Evolutionary conservation across 352 stramenopile genomes (phyloP), one percentile per base, ranked within the genome.

Genomic region (Globisporangium spiculum): DNA sequence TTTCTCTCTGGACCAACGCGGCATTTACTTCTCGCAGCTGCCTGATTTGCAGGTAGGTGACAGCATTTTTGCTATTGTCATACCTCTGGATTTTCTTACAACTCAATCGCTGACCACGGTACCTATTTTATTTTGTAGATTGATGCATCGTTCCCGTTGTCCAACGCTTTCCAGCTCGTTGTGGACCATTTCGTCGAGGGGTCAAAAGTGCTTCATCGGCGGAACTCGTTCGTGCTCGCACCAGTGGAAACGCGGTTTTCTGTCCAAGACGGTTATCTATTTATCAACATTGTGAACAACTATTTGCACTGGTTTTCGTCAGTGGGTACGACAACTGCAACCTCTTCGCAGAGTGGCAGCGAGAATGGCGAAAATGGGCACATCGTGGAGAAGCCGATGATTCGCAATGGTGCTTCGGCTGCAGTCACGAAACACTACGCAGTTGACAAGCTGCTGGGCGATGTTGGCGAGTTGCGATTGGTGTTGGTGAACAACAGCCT

Each of bases 401-500:
- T 30, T 52, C 50, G 36, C 38, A 61, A 30, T 20, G 16, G 26
- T 27, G 44, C 27, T 22, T 55, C 56, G 30, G 32, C 27, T 12
- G 36, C 24, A 27, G 30, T 24, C 32, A 9, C 48, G 14, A 34
- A 22, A 57, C 66, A 66, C n/a, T 95, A 83, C 61, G 75, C 79
- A 18, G 73, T 88, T 46, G 89, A 96, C 64, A 93, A 93, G 66
- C 71, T 96, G 62, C 72, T 96, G 59, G 89, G 87, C 26, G 87
- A 96, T 74, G 84, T 96, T 66, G 89, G 89, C 10, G 86, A 93
- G 61, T 16, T 96, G 36, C 86, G 89, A 32, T 78, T 96, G 56
- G 89, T 96, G 16, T 67, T 96, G 4, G 89, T 96, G 12, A 96
- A 95, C 77, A 96, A 96, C 69, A 94, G 87, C 56, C 75, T 96